Base-by-base conservation (phyloP, 2,329 filamentous ascomycete species). In the Fusarium sp. region DNA sequence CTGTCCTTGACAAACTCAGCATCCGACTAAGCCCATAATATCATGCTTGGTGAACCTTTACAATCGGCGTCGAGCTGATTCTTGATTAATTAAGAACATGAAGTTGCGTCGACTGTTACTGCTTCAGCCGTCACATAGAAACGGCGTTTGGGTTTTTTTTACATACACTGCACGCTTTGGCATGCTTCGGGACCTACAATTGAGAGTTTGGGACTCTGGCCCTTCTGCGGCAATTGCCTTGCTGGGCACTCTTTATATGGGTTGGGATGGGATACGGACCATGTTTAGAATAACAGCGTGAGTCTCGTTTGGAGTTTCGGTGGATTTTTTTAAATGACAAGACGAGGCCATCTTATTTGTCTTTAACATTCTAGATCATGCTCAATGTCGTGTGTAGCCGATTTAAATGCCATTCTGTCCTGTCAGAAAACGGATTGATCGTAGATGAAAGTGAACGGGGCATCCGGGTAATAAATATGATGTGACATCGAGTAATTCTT, bases 1-100 rank as follows among this genome's bases (percentile, higher is more conserved):
- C 90, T 99, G 16, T 98, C 95, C 6, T 88, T 99, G 57, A 93
- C 92, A 70, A 98, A 98, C 83, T 92, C 95, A 10, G 87, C 94
- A 6, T 94, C 97, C 67, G 93, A 95, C 35, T 78, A 75, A 68
- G 73, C 28, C 16, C 10, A 12, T 39, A 33, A 5, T 6, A 20
- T 28, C 16, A 30, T 31, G 35, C 36, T 24, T 31, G 35, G 16
- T 24, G 30, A 70, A 38, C 20, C 24, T 18, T 20, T 26, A 18
- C 26, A 30, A 39, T 24, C 36, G 41, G 31, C 45, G 16, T 31
- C 26, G 45, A 48, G 39, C 26, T 35, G 48, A 15, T 26, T 57
- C n/a, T 30, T 35, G 30, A 60, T 45, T 20, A 26, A 69, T 54
- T 28, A 28, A 65, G 26, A 41, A 48, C 4, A 47, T 41, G 42